A percentile compares a stretch with the other conserved stretches of the same genome.
These are phyloP conservation scores for Gossypioides kirkii DNA, from an alignment of 345 rosid species.

Conservation along the genomic window DNA sequence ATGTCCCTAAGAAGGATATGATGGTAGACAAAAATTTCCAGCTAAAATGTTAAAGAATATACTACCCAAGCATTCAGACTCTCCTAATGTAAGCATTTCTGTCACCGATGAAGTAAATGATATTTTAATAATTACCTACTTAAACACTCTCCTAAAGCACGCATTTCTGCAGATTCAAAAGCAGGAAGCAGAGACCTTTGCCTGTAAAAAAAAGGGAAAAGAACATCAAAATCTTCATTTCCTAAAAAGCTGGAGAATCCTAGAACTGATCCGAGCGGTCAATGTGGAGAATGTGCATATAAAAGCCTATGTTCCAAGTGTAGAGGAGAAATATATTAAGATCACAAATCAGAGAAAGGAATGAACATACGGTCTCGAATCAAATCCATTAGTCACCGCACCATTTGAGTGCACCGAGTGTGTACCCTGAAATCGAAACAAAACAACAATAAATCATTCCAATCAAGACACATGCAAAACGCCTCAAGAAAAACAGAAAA, in stretches of 20 bases:
- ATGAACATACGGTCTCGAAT: conserved; percentile 55
- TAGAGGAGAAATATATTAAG: background rate
- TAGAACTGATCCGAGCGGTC: background rate
- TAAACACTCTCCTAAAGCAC: conserved; percentile 77
- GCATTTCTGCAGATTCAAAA: conserved; percentile 82
- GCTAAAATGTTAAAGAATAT: background rate
- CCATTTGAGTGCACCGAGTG: conserved; percentile 36
- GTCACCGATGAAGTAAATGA: conserved; percentile 3
- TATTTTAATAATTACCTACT: conserved; percentile 49
- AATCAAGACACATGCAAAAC: background rate
- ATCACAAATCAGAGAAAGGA: background rate
- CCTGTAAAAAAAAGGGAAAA: conserved; percentile 32
- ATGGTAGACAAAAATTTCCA: background rate
- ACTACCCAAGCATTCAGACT: background rate
- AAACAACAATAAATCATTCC: conserved; percentile 6
- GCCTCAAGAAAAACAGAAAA: background rate
- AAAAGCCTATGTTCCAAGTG: background rate
- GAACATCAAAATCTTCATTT: conserved; percentile 10
- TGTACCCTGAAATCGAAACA: conserved; percentile 35
- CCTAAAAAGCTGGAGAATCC: conserved; percentile 1
- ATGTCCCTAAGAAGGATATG: conserved; percentile 59
- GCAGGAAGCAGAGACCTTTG: conserved; percentile 78
- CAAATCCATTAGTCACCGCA: conserved; percentile 31
- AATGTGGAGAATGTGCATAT: background rate
- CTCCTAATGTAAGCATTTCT: no score